Evolutionary conservation across 2,329 filamentous ascomycete species (phyloP).

Genomic region (Dichotomopilus funicola): DNA sequence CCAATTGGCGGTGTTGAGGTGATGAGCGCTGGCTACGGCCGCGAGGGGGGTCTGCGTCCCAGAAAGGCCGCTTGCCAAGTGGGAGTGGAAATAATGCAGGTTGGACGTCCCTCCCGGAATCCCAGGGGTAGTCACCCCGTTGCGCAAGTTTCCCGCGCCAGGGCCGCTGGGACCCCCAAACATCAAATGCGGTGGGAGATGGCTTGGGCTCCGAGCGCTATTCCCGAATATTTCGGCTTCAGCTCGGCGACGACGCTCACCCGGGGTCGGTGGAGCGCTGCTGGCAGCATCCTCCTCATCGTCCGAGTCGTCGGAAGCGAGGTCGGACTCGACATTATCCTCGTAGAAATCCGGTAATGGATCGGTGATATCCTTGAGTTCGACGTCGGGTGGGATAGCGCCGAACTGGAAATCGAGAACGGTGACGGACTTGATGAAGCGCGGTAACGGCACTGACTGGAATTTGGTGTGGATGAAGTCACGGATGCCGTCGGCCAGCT

Average conservation of each 20-base stretch:
- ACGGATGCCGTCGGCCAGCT: constrained; percentile 78
- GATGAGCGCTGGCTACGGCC: constrained; percentile 66
- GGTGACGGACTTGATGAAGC: constrained; percentile 93
- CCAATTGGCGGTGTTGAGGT: constrained; percentile 44
- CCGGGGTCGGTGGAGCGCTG: constrained; percentile 27
- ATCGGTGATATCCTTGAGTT: constrained; percentile 95
- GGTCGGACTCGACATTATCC: constrained; percentile 60
- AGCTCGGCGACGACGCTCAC: constrained; percentile 27
- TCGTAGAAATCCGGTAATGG: constrained; percentile 96
- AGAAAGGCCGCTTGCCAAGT: constrained; percentile 63
- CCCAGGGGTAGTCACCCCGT: constrained; percentile 48
- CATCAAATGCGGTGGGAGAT: constrained; percentile 35
- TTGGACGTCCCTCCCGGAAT: constrained; percentile 68
- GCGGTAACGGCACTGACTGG: constrained; percentile 81
- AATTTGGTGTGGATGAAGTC: constrained; percentile 95
- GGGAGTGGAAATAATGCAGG: constrained; percentile 76
- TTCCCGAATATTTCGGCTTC: constrained; percentile 14
- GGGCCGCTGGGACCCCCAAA: constrained; percentile 29
- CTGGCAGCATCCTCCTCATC: constrained; percentile 36
- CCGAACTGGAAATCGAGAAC: constrained; percentile 95
- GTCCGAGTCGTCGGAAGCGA: constrained; percentile 48
- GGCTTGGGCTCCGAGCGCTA: constrained; percentile 10
- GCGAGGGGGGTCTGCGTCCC: constrained; percentile 74
- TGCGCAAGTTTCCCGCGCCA: constrained; percentile 18
- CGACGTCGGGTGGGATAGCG: constrained; percentile 70